These are phyloP conservation scores for Casuarina glauca DNA, from an alignment of 306 rosid species.

Conservation along the genomic window DNA sequence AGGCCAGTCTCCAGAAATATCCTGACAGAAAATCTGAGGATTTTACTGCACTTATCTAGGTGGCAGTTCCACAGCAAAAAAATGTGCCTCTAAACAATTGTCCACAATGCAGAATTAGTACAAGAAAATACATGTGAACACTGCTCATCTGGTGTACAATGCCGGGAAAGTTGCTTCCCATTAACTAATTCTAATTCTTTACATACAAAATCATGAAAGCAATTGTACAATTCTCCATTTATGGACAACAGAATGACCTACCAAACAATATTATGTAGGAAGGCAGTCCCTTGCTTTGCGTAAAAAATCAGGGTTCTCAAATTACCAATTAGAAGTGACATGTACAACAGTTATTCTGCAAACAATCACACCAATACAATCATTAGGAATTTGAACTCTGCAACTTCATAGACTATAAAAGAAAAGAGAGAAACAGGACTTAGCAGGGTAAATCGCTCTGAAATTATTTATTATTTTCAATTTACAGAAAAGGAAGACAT, in stretches of 20 bases:
- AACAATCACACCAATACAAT: conserved; percentile 27
- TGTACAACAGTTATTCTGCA: conserved; percentile 66
- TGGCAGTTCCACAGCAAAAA: background rate
- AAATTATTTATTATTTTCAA: too few species aligned
- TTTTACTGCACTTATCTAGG: background rate
- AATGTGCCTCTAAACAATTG: conserved; percentile 17
- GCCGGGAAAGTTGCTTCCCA: conserved; percentile 50
- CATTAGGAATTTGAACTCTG: conserved; percentile 33
- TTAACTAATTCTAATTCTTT: conserved; percentile 46
- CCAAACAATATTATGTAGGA: conserved; percentile 42
- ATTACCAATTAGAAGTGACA: conserved; percentile 49
- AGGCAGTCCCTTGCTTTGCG: conserved; percentile 48
- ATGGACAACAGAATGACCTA: conserved; percentile 37
- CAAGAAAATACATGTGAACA: conserved; percentile 16
- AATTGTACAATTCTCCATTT: conserved; percentile 41
- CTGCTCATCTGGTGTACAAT: conserved; percentile 25
- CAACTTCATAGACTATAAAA: background rate
- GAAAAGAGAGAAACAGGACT: background rate
- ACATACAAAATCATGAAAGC: conserved; percentile 51
- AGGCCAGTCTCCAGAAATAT: background rate
- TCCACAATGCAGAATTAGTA: conserved; percentile 1
- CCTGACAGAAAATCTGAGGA: background rate
- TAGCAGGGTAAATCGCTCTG: too few species aligned
- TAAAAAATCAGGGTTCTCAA: conserved; percentile 50
- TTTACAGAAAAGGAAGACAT: background rate